A percentile compares a stretch with the other conserved stretches of the same genome.
phyloP scores from a whole-genome alignment of 805 yeast species.

The Candida sithepensis region DNA sequence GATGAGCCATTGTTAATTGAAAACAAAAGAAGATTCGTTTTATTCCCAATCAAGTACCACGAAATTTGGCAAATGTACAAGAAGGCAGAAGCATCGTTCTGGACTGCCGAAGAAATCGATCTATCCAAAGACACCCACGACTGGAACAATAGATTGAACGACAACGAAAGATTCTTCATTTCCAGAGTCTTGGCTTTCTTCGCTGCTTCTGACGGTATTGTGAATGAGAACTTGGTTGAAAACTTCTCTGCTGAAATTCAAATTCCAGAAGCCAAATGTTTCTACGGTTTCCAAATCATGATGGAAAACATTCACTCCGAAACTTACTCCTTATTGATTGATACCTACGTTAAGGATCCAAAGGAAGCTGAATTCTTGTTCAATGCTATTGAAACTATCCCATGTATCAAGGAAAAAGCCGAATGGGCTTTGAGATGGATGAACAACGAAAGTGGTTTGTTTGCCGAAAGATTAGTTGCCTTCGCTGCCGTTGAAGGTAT shows the following conservation, averaged over 20 bases:
- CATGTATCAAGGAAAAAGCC: constrained; percentile 95
- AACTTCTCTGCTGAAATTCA: constrained; percentile 97
- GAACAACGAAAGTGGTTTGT: constrained; percentile 78
- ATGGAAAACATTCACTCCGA: constrained; percentile 99
- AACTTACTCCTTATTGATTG: constrained; percentile 92
- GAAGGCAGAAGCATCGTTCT: constrained; percentile 98
- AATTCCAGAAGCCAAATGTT: constrained; percentile 96
- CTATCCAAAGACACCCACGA: constrained; percentile 86
- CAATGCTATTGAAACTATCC: constrained; percentile 94
- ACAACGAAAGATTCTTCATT: constrained; percentile 88
- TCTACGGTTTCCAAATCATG: constrained; percentile 99
- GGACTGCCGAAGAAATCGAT: constrained; percentile 99
- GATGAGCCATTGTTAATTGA: constrained; percentile 86
- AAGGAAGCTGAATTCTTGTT: constrained; percentile 86
- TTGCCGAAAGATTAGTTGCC: constrained; percentile 94
- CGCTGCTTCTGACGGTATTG: constrained; percentile 98
- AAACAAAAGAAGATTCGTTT: constrained; percentile 84
- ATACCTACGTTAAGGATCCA: constrained; percentile 94
- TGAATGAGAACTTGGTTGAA: constrained; percentile 95
- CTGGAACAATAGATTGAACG: constrained; percentile 87
- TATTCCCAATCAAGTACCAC: constrained; percentile 94
- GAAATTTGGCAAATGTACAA: constrained; percentile 99
- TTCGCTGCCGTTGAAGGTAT: constrained; percentile 99
- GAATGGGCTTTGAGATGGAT: constrained; percentile 99
- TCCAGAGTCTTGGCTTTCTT: constrained; percentile 94